phyloP scores from a whole-genome alignment of 805 yeast genomes.

The Yarrowia sp. region DNA sequence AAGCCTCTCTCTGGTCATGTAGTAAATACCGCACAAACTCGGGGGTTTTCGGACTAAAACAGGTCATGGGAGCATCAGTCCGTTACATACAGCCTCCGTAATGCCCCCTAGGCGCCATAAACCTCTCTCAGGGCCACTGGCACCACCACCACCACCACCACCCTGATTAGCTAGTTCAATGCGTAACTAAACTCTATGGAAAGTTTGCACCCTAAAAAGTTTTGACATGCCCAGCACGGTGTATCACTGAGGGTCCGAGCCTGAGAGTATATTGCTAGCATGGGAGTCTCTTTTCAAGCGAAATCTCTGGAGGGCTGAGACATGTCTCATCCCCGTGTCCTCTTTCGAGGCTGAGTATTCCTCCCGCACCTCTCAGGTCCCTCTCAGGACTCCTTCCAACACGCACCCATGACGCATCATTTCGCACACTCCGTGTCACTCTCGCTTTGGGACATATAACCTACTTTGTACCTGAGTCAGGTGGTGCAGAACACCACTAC shows the following conservation, averaged over 20 bases:
- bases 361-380: no score
- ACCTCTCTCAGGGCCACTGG: neutral
- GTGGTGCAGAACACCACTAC: constrained; percentile 9
- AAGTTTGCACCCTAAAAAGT: constrained; percentile 26
- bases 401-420: constrained; percentile 20
- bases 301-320: neutral
- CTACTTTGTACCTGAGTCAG: constrained; percentile 31
- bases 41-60: neutral
- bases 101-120: neutral
- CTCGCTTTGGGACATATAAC: constrained; percentile 30
- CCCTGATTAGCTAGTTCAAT: constrained; percentile 4
- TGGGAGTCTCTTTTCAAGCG: neutral
- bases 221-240: constrained; percentile 14
- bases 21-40: neutral
- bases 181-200: constrained; percentile 30
- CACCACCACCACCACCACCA: constrained; percentile 6
- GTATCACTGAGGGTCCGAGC: no score
- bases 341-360: no score
- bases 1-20: no score
- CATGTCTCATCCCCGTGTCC: neutral
- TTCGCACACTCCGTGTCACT: constrained; percentile 28
- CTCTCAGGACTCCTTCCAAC: neutral
- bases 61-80: no score
- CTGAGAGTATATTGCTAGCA: no score
- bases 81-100: no score